Evolutionary conservation across 495 filamentous ascomycete species (phyloP).

Genomic region (Mytilinidion resinicola): DNA sequence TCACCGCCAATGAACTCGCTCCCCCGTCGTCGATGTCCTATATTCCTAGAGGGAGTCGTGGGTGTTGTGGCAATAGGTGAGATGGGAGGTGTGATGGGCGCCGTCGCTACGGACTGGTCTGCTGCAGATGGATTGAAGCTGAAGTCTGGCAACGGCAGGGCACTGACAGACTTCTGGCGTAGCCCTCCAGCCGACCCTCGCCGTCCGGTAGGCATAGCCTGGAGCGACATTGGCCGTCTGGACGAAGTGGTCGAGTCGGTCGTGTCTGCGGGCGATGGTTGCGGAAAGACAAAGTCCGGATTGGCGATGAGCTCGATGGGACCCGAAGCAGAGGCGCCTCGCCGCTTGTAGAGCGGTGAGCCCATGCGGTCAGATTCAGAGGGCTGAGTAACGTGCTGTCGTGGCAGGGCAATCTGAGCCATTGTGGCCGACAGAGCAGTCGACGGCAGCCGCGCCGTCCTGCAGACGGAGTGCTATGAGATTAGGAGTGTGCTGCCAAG

Average conservation of each 20-base stretch:
- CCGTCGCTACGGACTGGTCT: constrained; percentile 4
- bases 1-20: constrained; percentile 79
- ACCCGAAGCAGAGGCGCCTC: constrained; percentile 11
- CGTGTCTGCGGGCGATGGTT: constrained; percentile 6
- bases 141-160: constrained; percentile 38
- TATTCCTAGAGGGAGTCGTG: constrained; percentile 40
- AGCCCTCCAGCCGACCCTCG: constrained; percentile 20
- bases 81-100: constrained; percentile 26
- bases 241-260: not conserved
- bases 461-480: too few species aligned
- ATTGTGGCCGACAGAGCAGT: constrained; percentile 22
- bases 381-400: constrained; percentile 24
- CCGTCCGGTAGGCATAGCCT: constrained; percentile 17
- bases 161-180: constrained; percentile 27
- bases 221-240: constrained; percentile 26
- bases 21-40: constrained; percentile 62
- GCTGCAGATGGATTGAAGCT: constrained; percentile 33
- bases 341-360: constrained; percentile 29
- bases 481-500: too few species aligned
- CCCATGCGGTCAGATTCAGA: constrained; percentile 17
- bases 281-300: constrained; percentile 33
- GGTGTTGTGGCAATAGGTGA: constrained; percentile 27
- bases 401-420: constrained; percentile 29
- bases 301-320: constrained; percentile 32
- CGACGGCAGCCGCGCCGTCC: too few species aligned